Conservation (phyloP, 2,329 filamentous ascomycete genomes). For the Ceratocystis huliohia region DNA sequence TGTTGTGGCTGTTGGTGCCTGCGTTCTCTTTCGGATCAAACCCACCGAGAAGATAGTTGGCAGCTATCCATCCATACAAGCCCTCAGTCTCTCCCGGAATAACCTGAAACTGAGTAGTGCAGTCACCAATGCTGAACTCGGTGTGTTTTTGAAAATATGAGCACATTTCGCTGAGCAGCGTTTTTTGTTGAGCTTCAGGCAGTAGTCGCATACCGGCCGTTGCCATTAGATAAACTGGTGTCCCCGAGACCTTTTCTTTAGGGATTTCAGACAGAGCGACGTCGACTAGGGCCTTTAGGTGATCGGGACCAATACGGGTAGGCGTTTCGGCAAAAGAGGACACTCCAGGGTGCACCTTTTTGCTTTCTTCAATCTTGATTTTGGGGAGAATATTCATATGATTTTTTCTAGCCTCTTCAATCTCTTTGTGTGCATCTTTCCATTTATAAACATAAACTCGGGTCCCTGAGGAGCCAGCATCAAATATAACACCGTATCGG, state of each 20-base stretch:
- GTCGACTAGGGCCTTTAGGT: constrained; percentile 65
- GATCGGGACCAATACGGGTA: constrained; percentile 63
- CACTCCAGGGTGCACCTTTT: constrained; percentile 87
- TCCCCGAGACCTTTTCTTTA: constrained; percentile 60
- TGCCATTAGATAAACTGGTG: constrained; percentile 87
- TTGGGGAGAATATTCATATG: constrained; percentile 56
- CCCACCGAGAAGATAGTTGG: constrained; percentile 85
- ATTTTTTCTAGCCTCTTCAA: constrained; percentile 23
- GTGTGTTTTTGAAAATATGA: constrained; percentile 66
- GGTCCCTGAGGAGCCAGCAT: constrained; percentile 95
- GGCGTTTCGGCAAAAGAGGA: constrained; percentile 77
- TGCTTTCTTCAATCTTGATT: constrained; percentile 73
- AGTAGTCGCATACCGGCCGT: constrained; percentile 91
- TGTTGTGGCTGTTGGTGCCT: constrained; percentile 63
- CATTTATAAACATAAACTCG: constrained; percentile 90
- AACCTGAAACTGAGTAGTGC: constrained; percentile 76
- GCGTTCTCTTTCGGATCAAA: constrained; percentile 70
- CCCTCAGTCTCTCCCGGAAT: constrained; percentile 94
- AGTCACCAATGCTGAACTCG: constrained; percentile 78
- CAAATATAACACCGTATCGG: constrained; percentile 85
- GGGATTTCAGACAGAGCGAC: constrained; percentile 74
- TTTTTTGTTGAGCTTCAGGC: constrained; percentile 56
- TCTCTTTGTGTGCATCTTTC: constrained; percentile 55
- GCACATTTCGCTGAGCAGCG: constrained; percentile 67
- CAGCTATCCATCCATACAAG: constrained; percentile 92